Evolutionary conservation across 345 rosid species (phyloP).

Genomic region (Eucalyptus melliodora): DNA sequence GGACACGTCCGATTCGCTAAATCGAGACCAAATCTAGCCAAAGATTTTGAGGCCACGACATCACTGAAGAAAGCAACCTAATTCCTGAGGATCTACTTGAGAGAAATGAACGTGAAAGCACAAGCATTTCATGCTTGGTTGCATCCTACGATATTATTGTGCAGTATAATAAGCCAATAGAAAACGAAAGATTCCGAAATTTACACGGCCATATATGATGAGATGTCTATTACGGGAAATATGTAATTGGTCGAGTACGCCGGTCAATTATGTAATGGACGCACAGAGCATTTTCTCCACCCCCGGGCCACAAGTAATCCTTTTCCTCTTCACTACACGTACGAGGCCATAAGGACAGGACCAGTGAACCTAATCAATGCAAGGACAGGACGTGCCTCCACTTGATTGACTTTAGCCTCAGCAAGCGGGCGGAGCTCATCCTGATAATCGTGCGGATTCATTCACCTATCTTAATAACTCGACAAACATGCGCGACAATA

Average conservation of each 20-base stretch:
- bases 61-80: neutral
- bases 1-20: neutral
- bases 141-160: neutral
- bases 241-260: neutral
- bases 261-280: neutral
- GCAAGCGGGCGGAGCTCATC: neutral
- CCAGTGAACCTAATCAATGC: neutral
- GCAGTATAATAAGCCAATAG: neutral
- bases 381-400: neutral
- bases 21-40: neutral
- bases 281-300: neutral
- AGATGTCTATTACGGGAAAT: neutral
- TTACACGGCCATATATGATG: neutral
- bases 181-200: neutral
- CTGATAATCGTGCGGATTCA: neutral
- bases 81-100: neutral
- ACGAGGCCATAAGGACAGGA: neutral
- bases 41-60: neutral
- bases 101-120: neutral
- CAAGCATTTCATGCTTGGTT: neutral
- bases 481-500: neutral
- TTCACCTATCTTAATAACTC: neutral
- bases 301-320: neutral
- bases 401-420: neutral
- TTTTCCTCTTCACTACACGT: neutral